Conservation (phyloP, 1,139 yeast genomes). For the Suhomyces coccinellae region DNA sequence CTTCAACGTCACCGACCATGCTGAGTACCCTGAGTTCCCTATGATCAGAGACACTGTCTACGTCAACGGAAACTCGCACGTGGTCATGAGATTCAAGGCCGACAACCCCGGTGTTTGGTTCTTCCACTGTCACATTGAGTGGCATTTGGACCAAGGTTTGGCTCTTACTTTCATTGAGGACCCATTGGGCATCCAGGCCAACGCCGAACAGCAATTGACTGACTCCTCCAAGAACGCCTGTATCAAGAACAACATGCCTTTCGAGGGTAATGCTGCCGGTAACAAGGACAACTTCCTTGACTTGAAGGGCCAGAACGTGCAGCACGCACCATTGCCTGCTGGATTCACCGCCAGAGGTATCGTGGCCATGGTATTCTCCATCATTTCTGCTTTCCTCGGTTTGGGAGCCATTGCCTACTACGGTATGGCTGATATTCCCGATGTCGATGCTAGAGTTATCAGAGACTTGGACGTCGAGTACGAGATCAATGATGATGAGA, state of each 20-base stretch:
- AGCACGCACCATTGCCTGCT: conserved; percentile 62
- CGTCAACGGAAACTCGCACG: conserved; percentile 67
- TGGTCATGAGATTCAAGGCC: conserved; percentile 58
- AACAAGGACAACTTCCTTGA: conserved; percentile 60
- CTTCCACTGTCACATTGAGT: conserved; percentile 66
- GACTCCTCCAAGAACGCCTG: conserved; percentile 27
- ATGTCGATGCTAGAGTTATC: conserved; percentile 55
- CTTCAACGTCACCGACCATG: conserved; percentile 40
- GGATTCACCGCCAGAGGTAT: conserved; percentile 92
- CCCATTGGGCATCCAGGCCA: conserved; percentile 57
- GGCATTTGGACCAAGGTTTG: conserved; percentile 65
- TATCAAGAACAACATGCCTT: conserved; percentile 16
- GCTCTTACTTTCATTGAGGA: conserved; percentile 54
- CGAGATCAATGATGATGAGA: conserved; percentile 6
- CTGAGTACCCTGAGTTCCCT: conserved; percentile 50
- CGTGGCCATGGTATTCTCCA: conserved; percentile 80
- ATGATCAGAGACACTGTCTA: conserved; percentile 69
- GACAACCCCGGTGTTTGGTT: conserved; percentile 65
- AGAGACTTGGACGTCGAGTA: conserved; percentile 50
- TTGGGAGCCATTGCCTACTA: conserved; percentile 72
- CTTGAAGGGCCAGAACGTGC: conserved; percentile 71
- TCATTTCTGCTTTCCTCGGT: conserved; percentile 78
- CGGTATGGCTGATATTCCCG: conserved; percentile 72
- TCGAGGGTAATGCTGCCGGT: conserved; percentile 84
- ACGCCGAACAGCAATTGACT: conserved; percentile 47